Conservation (phyloP, 805 yeast species). For the Saccharomycopsis sp. region DNA sequence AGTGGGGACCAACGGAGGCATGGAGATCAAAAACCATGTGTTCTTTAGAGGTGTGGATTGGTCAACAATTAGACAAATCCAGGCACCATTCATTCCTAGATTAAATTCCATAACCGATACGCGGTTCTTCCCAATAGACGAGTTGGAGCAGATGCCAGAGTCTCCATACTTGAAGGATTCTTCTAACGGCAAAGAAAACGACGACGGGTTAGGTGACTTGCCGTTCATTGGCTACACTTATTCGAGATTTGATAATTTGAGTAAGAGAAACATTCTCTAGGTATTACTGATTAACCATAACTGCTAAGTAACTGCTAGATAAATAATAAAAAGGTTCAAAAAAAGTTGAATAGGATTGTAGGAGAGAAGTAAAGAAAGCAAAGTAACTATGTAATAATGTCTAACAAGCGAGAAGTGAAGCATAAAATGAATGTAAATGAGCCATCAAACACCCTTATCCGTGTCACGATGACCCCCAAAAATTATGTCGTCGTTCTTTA, state of each 20-base stretch:
- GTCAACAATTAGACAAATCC: slow-evolving; percentile 80
- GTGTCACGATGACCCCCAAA: background rate
- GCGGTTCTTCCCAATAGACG: slow-evolving; percentile 96
- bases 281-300: background rate
- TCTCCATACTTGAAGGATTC: slow-evolving; percentile 67
- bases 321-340: background rate
- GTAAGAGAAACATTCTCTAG: slow-evolving; percentile 48
- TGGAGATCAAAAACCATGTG: slow-evolving; percentile 83
- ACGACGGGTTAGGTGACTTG: slow-evolving; percentile 69
- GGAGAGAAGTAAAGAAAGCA: too few species aligned
- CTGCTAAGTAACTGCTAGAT: background rate
- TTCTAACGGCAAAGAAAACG: slow-evolving; percentile 42
- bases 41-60: slow-evolving; percentile 95
- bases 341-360: background rate
- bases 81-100: slow-evolving; percentile 91
- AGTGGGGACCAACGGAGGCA: slow-evolving; percentile 88
- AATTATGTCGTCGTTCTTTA: slow-evolving; percentile 1
- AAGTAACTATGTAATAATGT: too few species aligned
- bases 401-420: too few species aligned
- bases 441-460: too few species aligned
- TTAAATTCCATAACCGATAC: slow-evolving; percentile 91
- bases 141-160: slow-evolving; percentile 89
- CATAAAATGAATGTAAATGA: too few species aligned
- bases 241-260: slow-evolving; percentile 87
- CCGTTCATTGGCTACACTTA: slow-evolving; percentile 98